These are phyloP conservation scores for Fusarium sp. DNA, from an alignment of 2,329 filamentous ascomycete species.

Conservation along the genomic window DNA sequence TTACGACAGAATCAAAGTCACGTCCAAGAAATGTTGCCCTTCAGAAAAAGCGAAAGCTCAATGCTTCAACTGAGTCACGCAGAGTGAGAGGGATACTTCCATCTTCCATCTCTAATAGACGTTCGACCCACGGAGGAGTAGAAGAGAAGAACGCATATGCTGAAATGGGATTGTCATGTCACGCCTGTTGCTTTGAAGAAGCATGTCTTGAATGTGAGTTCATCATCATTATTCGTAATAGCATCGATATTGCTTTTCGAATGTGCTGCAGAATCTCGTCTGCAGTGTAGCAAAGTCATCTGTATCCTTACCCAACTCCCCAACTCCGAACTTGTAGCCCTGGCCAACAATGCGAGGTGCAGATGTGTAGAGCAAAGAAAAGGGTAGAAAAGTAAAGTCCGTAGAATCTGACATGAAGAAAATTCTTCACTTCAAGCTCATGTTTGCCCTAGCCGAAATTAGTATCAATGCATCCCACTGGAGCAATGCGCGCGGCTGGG, in stretches of 20 bases:
- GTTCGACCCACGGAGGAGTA: constrained; percentile 64
- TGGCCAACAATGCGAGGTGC: not conserved
- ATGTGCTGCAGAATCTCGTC: constrained; percentile 2
- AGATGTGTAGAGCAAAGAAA: not conserved
- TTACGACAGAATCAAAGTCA: not conserved
- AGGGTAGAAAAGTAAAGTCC: not conserved
- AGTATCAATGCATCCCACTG: constrained; percentile 42
- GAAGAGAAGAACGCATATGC: constrained; percentile 65
- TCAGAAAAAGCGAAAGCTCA: constrained; percentile 62
- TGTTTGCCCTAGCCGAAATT: constrained; percentile 51
- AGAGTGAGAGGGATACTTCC: constrained; percentile 64
- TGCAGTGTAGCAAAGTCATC: constrained; percentile 13
- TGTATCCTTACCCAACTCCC: constrained; percentile 33
- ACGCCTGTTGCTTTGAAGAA: not conserved
- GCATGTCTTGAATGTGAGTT: constrained; percentile 11
- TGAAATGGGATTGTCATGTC: constrained; percentile 56
- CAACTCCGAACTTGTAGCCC: constrained; percentile 20
- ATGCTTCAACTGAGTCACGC: constrained; percentile 57
- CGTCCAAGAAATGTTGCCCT: constrained; percentile 53
- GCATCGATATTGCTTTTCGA: constrained; percentile 13
- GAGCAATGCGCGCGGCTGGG: constrained; percentile 47
- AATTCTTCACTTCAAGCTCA: constrained; percentile 51
- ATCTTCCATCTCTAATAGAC: constrained; percentile 68
- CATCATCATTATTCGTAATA: constrained; percentile 33
- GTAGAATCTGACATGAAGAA: not conserved